Evolutionary conservation across 2,329 filamentous ascomycete genomes (phyloP), one percentile per base, ranked within the genome.

Genomic region (Malbranchea zuffiana): DNA sequence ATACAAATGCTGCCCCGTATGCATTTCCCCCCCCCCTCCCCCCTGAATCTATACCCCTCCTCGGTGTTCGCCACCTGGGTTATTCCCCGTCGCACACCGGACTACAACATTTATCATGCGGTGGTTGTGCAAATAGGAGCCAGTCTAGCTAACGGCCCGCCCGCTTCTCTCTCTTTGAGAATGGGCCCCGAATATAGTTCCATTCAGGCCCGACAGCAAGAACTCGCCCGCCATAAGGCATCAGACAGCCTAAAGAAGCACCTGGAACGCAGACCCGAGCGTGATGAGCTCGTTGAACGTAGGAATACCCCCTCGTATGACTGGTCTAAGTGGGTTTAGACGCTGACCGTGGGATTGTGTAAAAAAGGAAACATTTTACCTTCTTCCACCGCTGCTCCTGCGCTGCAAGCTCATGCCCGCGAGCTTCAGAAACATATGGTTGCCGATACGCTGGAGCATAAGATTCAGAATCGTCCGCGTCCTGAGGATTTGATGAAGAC

Each of bases 351-450:
- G 10, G 10, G 11, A 31, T 10, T 13, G 11, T 31, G 44, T 23
- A 44, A 35, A 44, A 34, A 50, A 88, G 82, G 78, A 49, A 93
- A 94, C 62, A 94, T 95, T 57, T 77, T 95, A 17, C 82, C 83
- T 17, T 75, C 78, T 39, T 81, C 81, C 20, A 80, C 62, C 35
- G 84, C 81, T 12, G 85, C 86, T 0, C 86, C 87, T 0, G 73
- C 80, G 2, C 67, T 95, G 37, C 78, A 80, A 54, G 84, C 80
- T 39, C 76, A 85, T 44, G 85, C 90, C 60, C 80, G 74, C 53
- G 83, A 93, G 66, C 76, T 95, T 27, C 76, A 86, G 60, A 85
- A 79, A 57, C 80, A 85, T 59, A 94, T 95, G 86, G 75, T 81
- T 10, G 81, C 78, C 42, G 83, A 94, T 59, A 80, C 72, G 38